phyloP scores from a whole-genome alignment of 257 asterid genomes.

The Rhazya stricta region DNA sequence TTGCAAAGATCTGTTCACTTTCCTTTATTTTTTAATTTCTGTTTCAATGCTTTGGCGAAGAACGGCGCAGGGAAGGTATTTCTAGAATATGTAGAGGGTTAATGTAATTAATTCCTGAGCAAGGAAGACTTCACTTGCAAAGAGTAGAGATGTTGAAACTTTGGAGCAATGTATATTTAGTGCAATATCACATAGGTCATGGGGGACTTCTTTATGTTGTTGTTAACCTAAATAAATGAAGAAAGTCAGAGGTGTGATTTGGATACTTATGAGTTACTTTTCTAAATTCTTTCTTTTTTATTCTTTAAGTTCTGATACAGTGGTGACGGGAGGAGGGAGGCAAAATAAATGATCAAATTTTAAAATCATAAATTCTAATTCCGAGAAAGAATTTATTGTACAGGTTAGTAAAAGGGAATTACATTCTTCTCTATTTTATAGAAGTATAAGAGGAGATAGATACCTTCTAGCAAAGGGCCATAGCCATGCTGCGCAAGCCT shows the following conservation, averaged over 20 bases:
- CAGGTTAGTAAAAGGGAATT: not conserved
- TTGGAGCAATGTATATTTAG: not conserved
- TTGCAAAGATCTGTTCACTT: not conserved
- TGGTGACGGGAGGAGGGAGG: not conserved
- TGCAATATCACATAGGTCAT: not conserved
- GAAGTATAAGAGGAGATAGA: too few species aligned
- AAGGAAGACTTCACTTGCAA: slow-evolving; percentile 1
- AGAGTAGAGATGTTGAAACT: not conserved
- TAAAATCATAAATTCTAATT: not conserved
- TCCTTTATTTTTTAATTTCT: not conserved
- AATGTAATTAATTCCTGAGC: not conserved
- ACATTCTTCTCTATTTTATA: too few species aligned
- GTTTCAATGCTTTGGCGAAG: not conserved
- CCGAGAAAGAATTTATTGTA: too few species aligned
- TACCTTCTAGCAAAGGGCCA: not conserved
- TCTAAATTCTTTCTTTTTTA: not conserved
- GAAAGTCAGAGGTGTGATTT: not conserved
- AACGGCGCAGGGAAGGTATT: not conserved
- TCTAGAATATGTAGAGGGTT: not conserved
- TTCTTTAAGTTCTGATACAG: not conserved
- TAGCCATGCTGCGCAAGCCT: not conserved
- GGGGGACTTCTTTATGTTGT: not conserved
- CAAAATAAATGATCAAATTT: not conserved
- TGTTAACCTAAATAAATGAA: not conserved
- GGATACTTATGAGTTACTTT: too few species aligned